These are phyloP conservation scores for Metschnikowia kunwiensis DNA, from an alignment of 805 yeast genomes.

Conservation along the genomic window DNA sequence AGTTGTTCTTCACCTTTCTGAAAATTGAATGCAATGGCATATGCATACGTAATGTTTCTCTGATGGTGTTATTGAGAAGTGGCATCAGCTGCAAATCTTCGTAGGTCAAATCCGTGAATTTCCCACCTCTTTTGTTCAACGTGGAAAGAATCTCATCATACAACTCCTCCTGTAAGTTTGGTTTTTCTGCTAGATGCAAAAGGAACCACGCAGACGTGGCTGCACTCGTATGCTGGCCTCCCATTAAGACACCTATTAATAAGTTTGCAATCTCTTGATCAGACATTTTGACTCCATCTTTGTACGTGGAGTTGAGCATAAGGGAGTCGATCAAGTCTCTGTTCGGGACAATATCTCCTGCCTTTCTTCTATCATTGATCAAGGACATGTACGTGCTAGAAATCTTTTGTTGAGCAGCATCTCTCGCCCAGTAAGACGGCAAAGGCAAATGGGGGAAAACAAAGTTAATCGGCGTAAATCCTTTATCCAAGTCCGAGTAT, in stretches of 20 bases:
- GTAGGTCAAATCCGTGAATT: conserved; percentile 59
- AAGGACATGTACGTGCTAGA: conserved; percentile 77
- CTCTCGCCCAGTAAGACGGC: conserved; percentile 81
- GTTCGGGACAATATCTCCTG: conserved; percentile 69
- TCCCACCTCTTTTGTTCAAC: conserved; percentile 41
- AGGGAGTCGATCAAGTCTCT: conserved; percentile 88
- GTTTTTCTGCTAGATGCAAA: conserved; percentile 84
- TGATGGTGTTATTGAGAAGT: conserved; percentile 74
- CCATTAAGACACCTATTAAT: conserved; percentile 95
- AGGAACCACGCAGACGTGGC: conserved; percentile 94
- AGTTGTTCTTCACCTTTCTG: conserved; percentile 78
- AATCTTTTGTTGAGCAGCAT: conserved; percentile 79
- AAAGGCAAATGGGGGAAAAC: conserved; percentile 93
- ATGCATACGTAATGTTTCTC: conserved; percentile 93
- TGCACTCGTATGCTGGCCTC: conserved; percentile 98
- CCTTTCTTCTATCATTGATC: conserved; percentile 67
- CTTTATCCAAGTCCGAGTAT: conserved; percentile 91
- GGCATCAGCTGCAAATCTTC: conserved; percentile 83
- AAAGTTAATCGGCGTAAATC: conserved; percentile 93
- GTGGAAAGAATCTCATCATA: conserved; percentile 70
- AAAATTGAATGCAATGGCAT: conserved; percentile 95
- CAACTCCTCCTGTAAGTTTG: conserved; percentile 79
- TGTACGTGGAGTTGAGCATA: conserved; percentile 78
- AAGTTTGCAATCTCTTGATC: conserved; percentile 93
- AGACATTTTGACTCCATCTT: conserved; percentile 91